Conservation (phyloP, 768 basidiomycete species). For the Russula griseocarnosa region DNA sequence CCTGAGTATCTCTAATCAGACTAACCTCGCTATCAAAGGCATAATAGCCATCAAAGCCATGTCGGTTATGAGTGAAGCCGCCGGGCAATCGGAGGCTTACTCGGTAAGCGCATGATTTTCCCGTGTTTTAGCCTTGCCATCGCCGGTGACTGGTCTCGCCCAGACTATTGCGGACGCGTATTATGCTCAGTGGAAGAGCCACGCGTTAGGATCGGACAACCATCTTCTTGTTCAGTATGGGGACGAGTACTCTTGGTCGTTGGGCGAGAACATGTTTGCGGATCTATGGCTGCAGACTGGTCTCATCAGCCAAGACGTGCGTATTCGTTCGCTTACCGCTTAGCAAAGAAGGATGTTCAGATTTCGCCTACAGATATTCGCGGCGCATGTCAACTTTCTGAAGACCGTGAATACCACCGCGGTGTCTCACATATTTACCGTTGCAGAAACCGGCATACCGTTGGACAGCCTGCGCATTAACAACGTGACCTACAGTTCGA, state of each 20-base stretch:
- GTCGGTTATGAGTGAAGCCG: conserved; percentile 11
- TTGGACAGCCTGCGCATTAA: conserved; percentile 17
- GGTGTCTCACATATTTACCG: background rate
- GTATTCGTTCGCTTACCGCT: background rate
- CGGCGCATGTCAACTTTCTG: conserved; percentile 21
- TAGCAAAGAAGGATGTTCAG: background rate
- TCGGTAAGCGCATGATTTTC: background rate
- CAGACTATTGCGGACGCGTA: conserved; percentile 5
- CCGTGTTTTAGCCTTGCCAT: background rate
- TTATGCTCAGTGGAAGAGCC: conserved; percentile 12
- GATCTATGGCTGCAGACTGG: conserved; percentile 23
- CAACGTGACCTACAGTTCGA: conserved; percentile 16
- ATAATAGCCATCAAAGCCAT: conserved; percentile 27
- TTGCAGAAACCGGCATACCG: conserved; percentile 16
- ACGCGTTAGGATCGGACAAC: conserved; percentile 16
- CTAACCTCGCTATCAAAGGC: conserved; percentile 26
- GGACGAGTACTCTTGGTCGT: conserved; percentile 20
- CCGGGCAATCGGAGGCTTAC: background rate
- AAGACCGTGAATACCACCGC: background rate
- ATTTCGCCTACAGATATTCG: conserved; percentile 5
- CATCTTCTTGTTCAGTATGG: conserved; percentile 20
- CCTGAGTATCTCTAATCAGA: conserved; percentile 11
- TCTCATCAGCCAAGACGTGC: conserved; percentile 16
- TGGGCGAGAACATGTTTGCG: conserved; percentile 25
- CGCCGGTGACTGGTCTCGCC: background rate